phyloP scores from a whole-genome alignment of 78 protist species.

The Abeoforma whisleri region DNA sequence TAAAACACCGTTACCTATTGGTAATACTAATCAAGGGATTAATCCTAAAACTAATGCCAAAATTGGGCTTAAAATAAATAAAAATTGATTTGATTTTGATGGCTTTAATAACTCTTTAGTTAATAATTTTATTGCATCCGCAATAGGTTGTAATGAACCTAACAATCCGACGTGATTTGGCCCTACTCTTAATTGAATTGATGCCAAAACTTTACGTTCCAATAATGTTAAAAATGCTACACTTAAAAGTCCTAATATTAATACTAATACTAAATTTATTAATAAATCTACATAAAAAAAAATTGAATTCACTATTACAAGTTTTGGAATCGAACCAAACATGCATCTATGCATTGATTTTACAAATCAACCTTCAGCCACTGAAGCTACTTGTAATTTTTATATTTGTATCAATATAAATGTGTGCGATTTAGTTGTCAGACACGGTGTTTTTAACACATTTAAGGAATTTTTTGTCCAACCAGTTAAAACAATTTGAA shows the following conservation, averaged over 20 bases:
- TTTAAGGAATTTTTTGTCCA: no score
- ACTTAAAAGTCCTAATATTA: constrained; percentile 10
- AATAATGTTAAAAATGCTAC: constrained; percentile 28
- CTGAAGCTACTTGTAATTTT: no score
- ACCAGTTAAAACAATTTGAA: no score
- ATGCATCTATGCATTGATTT: no score
- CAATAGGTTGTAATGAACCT: constrained; percentile 47
- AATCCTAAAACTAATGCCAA: constrained; percentile 22
- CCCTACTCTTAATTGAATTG: constrained; percentile 38
- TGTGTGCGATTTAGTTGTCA: no score
- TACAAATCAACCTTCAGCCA: no score
- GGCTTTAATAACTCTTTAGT: constrained; percentile 31
- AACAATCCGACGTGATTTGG: constrained; percentile 26
- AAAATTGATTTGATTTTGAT: background rate
- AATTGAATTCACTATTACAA: no score
- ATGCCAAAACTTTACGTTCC: constrained; percentile 42
- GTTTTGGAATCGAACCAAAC: no score
- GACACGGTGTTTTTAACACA: no score
- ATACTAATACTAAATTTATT: constrained; percentile 23
- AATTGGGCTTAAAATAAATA: constrained; percentile 37
- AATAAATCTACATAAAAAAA: no score
- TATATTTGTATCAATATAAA: no score
- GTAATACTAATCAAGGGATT: constrained; percentile 27
- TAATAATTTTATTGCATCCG: constrained; percentile 43
- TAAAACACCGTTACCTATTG: background rate